These are phyloP conservation scores for Hypholoma sublateritium DNA, from an alignment of 768 basidiomycete species.

Conservation along the genomic window DNA sequence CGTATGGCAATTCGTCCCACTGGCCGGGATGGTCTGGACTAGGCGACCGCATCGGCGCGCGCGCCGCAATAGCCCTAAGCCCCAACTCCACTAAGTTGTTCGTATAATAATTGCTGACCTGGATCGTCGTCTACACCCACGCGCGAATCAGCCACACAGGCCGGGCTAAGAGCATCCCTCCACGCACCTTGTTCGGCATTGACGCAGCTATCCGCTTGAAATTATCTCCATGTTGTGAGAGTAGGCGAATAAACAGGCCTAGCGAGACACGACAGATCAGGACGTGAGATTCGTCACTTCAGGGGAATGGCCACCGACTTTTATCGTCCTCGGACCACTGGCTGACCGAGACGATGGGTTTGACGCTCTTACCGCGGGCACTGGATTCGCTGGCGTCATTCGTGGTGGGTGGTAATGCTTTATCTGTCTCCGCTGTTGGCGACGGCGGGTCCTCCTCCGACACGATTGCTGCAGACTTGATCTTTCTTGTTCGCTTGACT, in stretches of 20 bases:
- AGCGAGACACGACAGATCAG: constrained; percentile 13
- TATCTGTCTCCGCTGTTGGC: constrained; percentile 21
- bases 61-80: constrained; percentile 38
- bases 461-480: constrained; percentile 43
- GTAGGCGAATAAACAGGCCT: constrained; percentile 55
- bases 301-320: constrained; percentile 35
- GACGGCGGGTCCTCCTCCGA: constrained; percentile 30
- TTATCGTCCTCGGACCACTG: constrained; percentile 73
- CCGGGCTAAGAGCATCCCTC: not conserved
- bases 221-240: constrained; percentile 64
- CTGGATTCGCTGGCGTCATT: constrained; percentile 23
- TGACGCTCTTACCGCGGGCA: constrained; percentile 27
- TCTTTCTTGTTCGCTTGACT: constrained; percentile 38
- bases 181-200: constrained; percentile 57
- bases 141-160: not conserved
- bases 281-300: not conserved
- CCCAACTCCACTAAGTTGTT: constrained; percentile 39
- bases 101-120: constrained; percentile 55
- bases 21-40: constrained; percentile 25
- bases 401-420: constrained; percentile 17
- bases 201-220: constrained; percentile 68
- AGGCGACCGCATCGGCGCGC: constrained; percentile 41
- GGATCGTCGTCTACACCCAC: constrained; percentile 47
- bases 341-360: constrained; percentile 18
- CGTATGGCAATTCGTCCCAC: constrained; percentile 20